A percentile compares a stretch with the other conserved stretches of the same genome.
These are phyloP conservation scores for Puccinia polysora DNA, from an alignment of 1,284 basidiomycete genomes.

Conservation along the genomic window DNA sequence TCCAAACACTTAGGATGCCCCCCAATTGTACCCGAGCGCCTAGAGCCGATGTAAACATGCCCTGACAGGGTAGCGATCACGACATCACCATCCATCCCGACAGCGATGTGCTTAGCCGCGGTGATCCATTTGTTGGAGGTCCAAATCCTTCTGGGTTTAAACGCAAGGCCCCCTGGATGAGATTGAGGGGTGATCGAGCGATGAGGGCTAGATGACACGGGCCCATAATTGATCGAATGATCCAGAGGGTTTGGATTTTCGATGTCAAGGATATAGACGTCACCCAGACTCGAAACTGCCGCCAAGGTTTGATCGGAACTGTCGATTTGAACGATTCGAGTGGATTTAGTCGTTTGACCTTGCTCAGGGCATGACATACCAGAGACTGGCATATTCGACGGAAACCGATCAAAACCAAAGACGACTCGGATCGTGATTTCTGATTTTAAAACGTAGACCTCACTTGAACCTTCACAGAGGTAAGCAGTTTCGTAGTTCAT, in stretches of 20 bases:
- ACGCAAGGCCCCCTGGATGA: slow-evolving; percentile 3
- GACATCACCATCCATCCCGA: slow-evolving; percentile 80
- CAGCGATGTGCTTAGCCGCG: slow-evolving; percentile 65
- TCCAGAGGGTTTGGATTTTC: slow-evolving; percentile 52
- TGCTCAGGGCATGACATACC: slow-evolving; percentile 64
- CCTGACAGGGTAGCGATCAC: slow-evolving; percentile 91
- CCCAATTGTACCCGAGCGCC: slow-evolving; percentile 53
- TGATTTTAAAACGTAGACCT: slow-evolving; percentile 31
- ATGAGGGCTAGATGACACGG: slow-evolving; percentile 4
- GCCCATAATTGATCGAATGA: slow-evolving; percentile 41
- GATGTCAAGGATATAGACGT: slow-evolving; percentile 78
- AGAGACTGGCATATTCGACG: slow-evolving; percentile 70
- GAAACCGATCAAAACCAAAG: slow-evolving; percentile 67
- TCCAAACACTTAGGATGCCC: slow-evolving; percentile 48
- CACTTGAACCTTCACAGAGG: slow-evolving; percentile 38
- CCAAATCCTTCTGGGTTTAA: slow-evolving; percentile 31
- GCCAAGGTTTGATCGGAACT: slow-evolving; percentile 77
- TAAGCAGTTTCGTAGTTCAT: slow-evolving; percentile 53
- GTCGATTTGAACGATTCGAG: slow-evolving; percentile 74
- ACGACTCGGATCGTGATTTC: slow-evolving; percentile 52
- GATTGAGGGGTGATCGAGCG: not conserved
- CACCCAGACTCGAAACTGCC: slow-evolving; percentile 78
- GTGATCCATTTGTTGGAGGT: slow-evolving; percentile 3
- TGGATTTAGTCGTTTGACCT: slow-evolving; percentile 56
- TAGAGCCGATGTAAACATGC: slow-evolving; percentile 78